Evolutionary conservation across 2,329 filamentous ascomycete species (phyloP).

Genomic region (Colletotrichum aenigma): DNA sequence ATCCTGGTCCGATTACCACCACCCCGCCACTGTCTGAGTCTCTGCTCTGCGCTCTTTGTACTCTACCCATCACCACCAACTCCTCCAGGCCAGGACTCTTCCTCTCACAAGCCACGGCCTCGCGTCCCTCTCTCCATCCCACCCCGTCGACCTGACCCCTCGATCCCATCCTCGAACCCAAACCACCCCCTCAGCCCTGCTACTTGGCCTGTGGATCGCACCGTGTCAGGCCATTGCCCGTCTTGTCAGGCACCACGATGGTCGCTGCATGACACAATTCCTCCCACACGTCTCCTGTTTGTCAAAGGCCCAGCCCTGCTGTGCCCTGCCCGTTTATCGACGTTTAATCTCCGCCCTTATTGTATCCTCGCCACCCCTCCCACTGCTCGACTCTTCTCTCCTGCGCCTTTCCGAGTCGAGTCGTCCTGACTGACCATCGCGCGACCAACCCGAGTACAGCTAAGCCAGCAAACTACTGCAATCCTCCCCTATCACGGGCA

Average conservation of each 20-base stretch:
- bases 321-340: slow-evolving; percentile 15
- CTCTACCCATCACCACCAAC: neutral
- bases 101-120: neutral
- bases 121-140: neutral
- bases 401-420: slow-evolving; percentile 19
- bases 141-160: neutral
- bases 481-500: slow-evolving; percentile 35
- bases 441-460: slow-evolving; percentile 13
- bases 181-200: slow-evolving; percentile 17
- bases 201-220: slow-evolving; percentile 3
- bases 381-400: slow-evolving; percentile 14
- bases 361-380: slow-evolving; percentile 21
- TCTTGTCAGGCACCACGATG: slow-evolving; percentile 13
- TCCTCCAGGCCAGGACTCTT: neutral
- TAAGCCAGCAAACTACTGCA: slow-evolving; percentile 2
- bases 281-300: slow-evolving; percentile 12
- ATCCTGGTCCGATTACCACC: neutral
- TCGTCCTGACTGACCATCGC: slow-evolving; percentile 20
- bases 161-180: neutral
- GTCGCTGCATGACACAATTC: slow-evolving; percentile 21
- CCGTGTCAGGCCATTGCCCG: slow-evolving; percentile 17
- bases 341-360: slow-evolving; percentile 22
- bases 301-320: slow-evolving; percentile 15
- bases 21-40: neutral
- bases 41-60: neutral